A percentile compares a stretch with the other conserved stretches of the same genome.
Evolutionary conservation across 2,329 filamentous ascomycete species (phyloP).

Genomic region (Neophaeococcomyces mojaviensis): DNA sequence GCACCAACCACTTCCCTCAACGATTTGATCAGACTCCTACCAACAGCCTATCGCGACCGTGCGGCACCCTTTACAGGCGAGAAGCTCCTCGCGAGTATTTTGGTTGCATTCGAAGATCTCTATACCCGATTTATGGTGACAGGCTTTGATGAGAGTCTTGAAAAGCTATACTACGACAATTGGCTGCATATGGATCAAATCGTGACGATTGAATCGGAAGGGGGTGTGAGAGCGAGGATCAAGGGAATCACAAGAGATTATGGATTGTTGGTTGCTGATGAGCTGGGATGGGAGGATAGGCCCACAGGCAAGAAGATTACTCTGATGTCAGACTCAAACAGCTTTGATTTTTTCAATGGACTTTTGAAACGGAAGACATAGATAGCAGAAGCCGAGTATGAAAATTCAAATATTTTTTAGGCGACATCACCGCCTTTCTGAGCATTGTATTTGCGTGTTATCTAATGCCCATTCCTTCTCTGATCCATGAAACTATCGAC

Average conservation of each 20-base stretch:
- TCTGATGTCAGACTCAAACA: slow-evolving; percentile 93
- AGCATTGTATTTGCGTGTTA: not conserved
- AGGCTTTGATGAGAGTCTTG: slow-evolving; percentile 68
- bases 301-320: slow-evolving; percentile 71
- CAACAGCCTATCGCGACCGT: slow-evolving; percentile 11
- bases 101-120: slow-evolving; percentile 68
- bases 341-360: slow-evolving; percentile 94
- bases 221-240: slow-evolving; percentile 65
- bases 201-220: slow-evolving; percentile 65
- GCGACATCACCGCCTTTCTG: too few relatives aligned
- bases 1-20: slow-evolving; percentile 83
- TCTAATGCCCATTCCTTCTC: not conserved
- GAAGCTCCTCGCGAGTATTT: slow-evolving; percentile 70
- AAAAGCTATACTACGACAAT: slow-evolving; percentile 67
- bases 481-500: not conserved
- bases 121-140: slow-evolving; percentile 66
- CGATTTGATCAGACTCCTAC: slow-evolving; percentile 49
- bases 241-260: slow-evolving; percentile 87
- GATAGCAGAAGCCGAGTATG: not conserved
- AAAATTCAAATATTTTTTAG: too few relatives aligned
- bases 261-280: slow-evolving; percentile 78
- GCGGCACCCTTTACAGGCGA: slow-evolving; percentile 61
- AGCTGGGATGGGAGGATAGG: slow-evolving; percentile 65
- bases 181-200: slow-evolving; percentile 80
- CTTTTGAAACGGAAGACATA: slow-evolving; percentile 72